Conservation (phyloP, 331 rosid genomes). For the Malus hybrid region DNA sequence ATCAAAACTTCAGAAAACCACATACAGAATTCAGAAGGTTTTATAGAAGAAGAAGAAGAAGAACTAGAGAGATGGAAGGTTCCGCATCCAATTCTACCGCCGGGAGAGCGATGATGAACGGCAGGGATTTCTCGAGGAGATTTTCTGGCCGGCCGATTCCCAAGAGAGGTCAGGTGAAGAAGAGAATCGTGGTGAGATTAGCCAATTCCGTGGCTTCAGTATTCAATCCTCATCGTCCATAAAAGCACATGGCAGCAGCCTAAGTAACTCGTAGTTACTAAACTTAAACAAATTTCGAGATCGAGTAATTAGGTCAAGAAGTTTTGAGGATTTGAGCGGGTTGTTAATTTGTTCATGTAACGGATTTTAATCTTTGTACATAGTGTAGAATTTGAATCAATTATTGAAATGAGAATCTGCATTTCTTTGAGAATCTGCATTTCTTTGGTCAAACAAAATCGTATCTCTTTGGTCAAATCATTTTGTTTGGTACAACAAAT, state of each 20-base stretch:
- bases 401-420: not conserved
- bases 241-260: not conserved
- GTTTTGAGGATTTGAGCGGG: not conserved
- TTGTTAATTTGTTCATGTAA: not conserved
- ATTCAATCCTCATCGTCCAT: conserved; percentile 11
- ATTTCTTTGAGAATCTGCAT: not conserved
- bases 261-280: not conserved
- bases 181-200: conserved; percentile 36
- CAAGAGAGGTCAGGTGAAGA: conserved; percentile 45
- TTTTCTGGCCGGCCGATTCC: conserved; percentile 34
- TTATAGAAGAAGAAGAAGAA: not conserved
- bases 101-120: conserved; percentile 11
- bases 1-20: not conserved
- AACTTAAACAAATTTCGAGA: not conserved
- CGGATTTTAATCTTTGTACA: not conserved
- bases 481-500: not conserved
- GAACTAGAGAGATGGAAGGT: not conserved
- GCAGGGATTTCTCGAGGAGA: conserved; percentile 2
- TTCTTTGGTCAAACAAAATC: not conserved
- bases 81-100: not conserved
- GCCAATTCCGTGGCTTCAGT: conserved; percentile 38
- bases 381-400: not conserved
- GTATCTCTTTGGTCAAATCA: not conserved
- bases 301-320: not conserved
- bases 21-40: not conserved